Conservation (phyloP, 495 filamentous ascomycete species). For the Eremomyces bilateralis region DNA sequence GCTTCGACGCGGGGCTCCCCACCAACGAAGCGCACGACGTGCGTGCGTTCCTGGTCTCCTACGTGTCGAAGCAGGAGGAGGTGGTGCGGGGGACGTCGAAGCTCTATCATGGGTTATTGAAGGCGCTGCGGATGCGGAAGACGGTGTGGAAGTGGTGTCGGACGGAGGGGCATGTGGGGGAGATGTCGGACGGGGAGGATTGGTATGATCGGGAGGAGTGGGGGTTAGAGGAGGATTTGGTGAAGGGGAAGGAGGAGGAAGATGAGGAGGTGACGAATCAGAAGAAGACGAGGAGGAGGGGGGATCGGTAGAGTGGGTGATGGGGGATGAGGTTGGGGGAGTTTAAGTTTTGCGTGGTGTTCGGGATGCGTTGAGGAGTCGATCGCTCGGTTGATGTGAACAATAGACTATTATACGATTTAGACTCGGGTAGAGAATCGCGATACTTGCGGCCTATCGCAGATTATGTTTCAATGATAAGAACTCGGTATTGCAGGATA, state of each 20-base stretch:
- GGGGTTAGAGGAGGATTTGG: constrained; percentile 63
- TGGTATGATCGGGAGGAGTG: constrained; percentile 89
- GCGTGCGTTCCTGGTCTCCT: constrained; percentile 57
- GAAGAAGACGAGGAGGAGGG: constrained; percentile 12
- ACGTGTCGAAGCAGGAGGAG: constrained; percentile 92
- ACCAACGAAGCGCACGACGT: constrained; percentile 72
- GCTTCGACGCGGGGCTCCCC: constrained; percentile 62
- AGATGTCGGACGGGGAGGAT: constrained; percentile 81
- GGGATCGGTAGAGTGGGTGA: too few species aligned
- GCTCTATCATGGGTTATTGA: constrained; percentile 53
- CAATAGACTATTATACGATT: too few species aligned
- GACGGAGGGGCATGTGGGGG: constrained; percentile 71
- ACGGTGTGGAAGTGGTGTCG: constrained; percentile 69
- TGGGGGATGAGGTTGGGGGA: too few species aligned
- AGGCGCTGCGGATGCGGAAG: constrained; percentile 55
- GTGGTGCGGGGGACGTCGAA: constrained; percentile 59
- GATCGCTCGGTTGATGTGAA: too few species aligned
- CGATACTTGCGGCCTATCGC: too few species aligned
- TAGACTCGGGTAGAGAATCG: too few species aligned
- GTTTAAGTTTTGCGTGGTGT: too few species aligned
- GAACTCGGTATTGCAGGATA: too few species aligned
- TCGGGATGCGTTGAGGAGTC: too few species aligned
- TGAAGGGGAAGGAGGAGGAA: constrained; percentile 82
- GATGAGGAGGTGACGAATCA: constrained; percentile 23
- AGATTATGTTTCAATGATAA: too few species aligned